These are phyloP conservation scores for Cordyceps militaris DNA, from an alignment of 2,329 filamentous ascomycete genomes.

Conservation along the genomic window DNA sequence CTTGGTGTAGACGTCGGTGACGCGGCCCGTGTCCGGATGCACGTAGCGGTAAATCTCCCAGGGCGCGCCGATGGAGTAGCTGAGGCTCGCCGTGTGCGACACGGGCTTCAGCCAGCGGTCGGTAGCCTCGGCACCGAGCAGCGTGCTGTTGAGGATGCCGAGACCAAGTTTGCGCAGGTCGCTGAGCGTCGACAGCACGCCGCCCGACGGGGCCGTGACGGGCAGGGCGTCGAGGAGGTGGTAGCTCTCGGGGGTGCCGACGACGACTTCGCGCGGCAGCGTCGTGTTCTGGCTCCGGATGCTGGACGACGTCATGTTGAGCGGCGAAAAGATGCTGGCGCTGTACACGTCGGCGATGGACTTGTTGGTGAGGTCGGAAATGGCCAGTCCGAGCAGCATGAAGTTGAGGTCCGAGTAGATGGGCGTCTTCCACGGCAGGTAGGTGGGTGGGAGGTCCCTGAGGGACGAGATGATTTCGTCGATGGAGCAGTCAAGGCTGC, in stretches of 20 bases:
- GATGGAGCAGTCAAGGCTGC: background rate
- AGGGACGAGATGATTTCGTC: background rate
- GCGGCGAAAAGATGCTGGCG: background rate
- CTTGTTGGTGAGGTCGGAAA: background rate
- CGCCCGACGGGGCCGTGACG: background rate
- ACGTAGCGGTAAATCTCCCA: slow-evolving; percentile 35
- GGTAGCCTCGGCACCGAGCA: background rate
- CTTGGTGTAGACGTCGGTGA: slow-evolving; percentile 23
- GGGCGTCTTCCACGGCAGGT: background rate
- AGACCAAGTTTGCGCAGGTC: slow-evolving; percentile 6
- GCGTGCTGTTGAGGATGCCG: slow-evolving; percentile 8
- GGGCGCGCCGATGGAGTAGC: slow-evolving; percentile 30
- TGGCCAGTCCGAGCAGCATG: slow-evolving; percentile 4
- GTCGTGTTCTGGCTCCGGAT: background rate
- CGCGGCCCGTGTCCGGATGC: slow-evolving; percentile 32
- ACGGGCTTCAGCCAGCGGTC: slow-evolving; percentile 34
- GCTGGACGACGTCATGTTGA: slow-evolving; percentile 11
- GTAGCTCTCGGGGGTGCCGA: background rate
- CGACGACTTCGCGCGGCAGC: slow-evolving; percentile 1
- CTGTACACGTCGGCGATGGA: background rate
- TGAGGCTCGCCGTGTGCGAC: slow-evolving; percentile 31
- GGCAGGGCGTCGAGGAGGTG: background rate
- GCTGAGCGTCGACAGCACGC: background rate
- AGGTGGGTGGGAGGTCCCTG: background rate
- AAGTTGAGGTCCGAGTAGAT: slow-evolving; percentile 8